phyloP scores from a whole-genome alignment of 371 early-diverging fungal genomes.

The Mortierella sp. region DNA sequence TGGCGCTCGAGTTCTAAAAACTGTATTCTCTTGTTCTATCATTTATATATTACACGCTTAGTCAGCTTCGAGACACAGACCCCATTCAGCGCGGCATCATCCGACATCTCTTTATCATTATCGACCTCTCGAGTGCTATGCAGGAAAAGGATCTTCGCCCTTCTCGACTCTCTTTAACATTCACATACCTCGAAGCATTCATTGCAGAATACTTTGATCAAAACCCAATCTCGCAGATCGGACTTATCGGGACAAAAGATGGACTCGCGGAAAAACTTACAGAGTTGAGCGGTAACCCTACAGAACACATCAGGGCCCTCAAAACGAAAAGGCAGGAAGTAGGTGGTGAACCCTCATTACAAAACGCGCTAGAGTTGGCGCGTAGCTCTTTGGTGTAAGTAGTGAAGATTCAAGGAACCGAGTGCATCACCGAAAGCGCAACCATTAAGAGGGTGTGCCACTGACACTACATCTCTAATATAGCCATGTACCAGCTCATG shows the following conservation, averaged over 20 bases:
- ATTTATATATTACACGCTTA: constrained; percentile 26
- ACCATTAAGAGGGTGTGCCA: not conserved
- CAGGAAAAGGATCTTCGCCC: constrained; percentile 88
- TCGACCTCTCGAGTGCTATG: constrained; percentile 91
- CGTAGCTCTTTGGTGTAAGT: constrained; percentile 68
- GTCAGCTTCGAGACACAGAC: constrained; percentile 80
- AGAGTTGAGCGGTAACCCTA: constrained; percentile 83
- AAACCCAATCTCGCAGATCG: constrained; percentile 94
- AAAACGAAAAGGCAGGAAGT: constrained; percentile 76
- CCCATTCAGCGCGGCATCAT: constrained; percentile 94
- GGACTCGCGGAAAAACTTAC: constrained; percentile 90
- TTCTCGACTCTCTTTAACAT: constrained; percentile 79
- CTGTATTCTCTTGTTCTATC: not conserved
- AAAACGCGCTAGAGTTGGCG: constrained; percentile 92
- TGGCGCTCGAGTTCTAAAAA: constrained; percentile 22
- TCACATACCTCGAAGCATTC: constrained; percentile 79
- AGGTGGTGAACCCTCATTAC: constrained; percentile 92
- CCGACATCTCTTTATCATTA: constrained; percentile 84
- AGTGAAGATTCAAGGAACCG: not conserved
- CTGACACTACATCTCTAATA: constrained; percentile 7
- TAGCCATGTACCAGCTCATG: constrained; percentile 93
- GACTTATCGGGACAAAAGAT: constrained; percentile 89
- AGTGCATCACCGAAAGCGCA: no score
- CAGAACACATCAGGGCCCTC: constrained; percentile 79
- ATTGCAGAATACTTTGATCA: constrained; percentile 93